Base-by-base conservation (phyloP, 306 rosid species). In the Hippophae rhamnoides region DNA sequence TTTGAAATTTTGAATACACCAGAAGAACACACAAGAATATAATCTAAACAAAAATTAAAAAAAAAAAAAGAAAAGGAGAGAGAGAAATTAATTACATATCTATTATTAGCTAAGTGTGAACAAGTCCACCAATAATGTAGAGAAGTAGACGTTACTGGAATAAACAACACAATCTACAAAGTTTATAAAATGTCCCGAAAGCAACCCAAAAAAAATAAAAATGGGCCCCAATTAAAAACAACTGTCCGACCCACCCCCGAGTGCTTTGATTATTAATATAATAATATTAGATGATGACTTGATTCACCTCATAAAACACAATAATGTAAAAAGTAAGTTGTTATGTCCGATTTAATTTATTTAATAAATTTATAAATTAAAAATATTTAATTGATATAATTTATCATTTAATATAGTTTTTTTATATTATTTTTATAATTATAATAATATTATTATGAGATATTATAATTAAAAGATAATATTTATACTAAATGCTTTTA, bases 111-210 rank as follows among this genome's bases (percentile, higher is more conserved):
- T n/a, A n/a, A n/a, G 86, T 74, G 76, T 2, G 77, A 83, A 66
- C 47, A 82, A 85, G 88, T 83, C 90, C 74, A 77, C 82, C 85
- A 70, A 71, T 62, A 31, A 66, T 73, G 83, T 77, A 84, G 76
- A 31, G 66, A 49, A 50, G 64, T 52, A 69, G 79, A 84, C 38
- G 5, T 78, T 79, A 65, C 77, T 58, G 75, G 89, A 87, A 84
- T 84, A 31, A 84, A 78, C 59, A 76, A 84, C 95, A 79, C 85
- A 82, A 79, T 84, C 84, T 82, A 54, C 66, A 61, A 52, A 61
- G 77, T 81, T 75, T 78, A 56, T 55, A 71, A 64, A 65, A 65
- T 84, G 83, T 73, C 82, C 75, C 82, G 64, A 77, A 84, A 79
- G 84, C 78, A 62, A 65, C 67, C 23, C 23, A 18, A 18, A 18